Conservation (phyloP, 352 stramenopile genomes). For the Saprolegnia parasitica region DNA sequence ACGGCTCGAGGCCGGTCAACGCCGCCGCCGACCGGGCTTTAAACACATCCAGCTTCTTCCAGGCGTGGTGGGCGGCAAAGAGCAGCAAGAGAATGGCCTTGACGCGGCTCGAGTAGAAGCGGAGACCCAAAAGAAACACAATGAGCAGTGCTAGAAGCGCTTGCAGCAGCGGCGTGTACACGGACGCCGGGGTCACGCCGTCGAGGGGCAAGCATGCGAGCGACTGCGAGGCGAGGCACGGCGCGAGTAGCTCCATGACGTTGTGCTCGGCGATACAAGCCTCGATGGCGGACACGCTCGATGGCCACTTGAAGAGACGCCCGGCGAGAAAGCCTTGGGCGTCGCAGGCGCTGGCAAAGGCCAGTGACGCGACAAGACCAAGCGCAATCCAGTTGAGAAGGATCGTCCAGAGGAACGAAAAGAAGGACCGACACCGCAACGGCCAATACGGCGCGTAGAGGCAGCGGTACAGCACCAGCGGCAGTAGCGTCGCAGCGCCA, state of each 20-base stretch:
- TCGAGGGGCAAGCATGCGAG: slow-evolving; percentile 1
- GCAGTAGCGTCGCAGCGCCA: slow-evolving; percentile 5
- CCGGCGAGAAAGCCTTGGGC: slow-evolving; percentile 3
- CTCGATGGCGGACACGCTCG: neutral
- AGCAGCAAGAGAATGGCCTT: neutral
- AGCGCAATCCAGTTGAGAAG: slow-evolving; percentile 18
- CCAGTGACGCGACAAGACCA: slow-evolving; percentile 2
- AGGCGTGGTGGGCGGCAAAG: slow-evolving; percentile 1
- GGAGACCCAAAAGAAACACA: neutral
- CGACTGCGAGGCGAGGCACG: slow-evolving; percentile 2
- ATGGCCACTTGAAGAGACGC: slow-evolving; percentile 19
- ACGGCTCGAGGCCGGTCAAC: neutral
- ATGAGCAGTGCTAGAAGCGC: neutral
- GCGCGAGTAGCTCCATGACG: neutral
- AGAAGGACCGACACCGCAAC: neutral
- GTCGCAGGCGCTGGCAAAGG: slow-evolving; percentile 21
- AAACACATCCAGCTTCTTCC: neutral
- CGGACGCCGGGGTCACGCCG: too few relatives aligned
- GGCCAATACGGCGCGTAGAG: slow-evolving; percentile 3
- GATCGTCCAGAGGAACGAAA: slow-evolving; percentile 10
- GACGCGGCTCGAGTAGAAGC: slow-evolving; percentile 11
- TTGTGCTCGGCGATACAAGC: neutral
- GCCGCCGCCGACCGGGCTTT: neutral
- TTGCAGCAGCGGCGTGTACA: neutral
- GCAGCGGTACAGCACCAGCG: slow-evolving; percentile 13